Evolutionary conservation across 1,284 basidiomycete genomes (phyloP).

Genomic region (Malassezia furfur): DNA sequence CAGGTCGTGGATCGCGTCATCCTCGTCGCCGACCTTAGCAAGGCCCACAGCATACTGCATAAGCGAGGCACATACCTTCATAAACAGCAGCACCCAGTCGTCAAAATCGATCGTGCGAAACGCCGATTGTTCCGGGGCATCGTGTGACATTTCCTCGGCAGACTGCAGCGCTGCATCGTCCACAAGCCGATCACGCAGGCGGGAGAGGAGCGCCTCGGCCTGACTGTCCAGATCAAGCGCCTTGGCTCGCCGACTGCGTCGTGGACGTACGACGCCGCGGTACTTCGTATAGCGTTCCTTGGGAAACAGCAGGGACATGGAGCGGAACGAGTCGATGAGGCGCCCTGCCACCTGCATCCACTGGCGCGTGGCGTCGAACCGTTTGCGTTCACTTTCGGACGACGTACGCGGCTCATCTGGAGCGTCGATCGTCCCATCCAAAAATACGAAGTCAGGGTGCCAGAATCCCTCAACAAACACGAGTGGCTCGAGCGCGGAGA

Average conservation of each 20-base stretch:
- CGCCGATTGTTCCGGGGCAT: conserved; percentile 21
- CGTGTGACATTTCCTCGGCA: conserved; percentile 22
- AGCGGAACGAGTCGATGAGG: conserved; percentile 75
- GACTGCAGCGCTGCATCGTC: conserved; percentile 51
- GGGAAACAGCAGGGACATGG: conserved; percentile 71
- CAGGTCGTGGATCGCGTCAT: conserved; percentile 59
- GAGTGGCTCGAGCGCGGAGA: conserved; percentile 27
- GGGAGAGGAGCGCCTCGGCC: conserved; percentile 64
- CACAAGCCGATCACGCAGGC: conserved; percentile 62
- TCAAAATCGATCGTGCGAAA: conserved; percentile 77
- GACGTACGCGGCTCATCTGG: conserved; percentile 7
- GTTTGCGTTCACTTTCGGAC: conserved; percentile 20
- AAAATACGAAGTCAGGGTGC: conserved; percentile 30
- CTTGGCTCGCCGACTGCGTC: conserved; percentile 8
- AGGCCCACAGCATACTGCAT: conserved; percentile 72
- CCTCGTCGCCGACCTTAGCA: conserved; percentile 56
- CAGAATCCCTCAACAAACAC: conserved; percentile 38
- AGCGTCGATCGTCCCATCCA: conserved; percentile 18
- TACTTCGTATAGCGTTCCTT: conserved; percentile 53
- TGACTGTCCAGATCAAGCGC: conserved; percentile 42
- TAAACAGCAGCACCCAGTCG: conserved; percentile 73
- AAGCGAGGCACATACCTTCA: conserved; percentile 59
- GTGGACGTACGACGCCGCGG: conserved; percentile 14
- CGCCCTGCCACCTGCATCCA: conserved; percentile 78
- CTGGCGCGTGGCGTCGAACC: conserved; percentile 50